phyloP scores from a whole-genome alignment of 2,329 filamentous ascomycete species.

The Ophiostoma triangulosporum region DNA sequence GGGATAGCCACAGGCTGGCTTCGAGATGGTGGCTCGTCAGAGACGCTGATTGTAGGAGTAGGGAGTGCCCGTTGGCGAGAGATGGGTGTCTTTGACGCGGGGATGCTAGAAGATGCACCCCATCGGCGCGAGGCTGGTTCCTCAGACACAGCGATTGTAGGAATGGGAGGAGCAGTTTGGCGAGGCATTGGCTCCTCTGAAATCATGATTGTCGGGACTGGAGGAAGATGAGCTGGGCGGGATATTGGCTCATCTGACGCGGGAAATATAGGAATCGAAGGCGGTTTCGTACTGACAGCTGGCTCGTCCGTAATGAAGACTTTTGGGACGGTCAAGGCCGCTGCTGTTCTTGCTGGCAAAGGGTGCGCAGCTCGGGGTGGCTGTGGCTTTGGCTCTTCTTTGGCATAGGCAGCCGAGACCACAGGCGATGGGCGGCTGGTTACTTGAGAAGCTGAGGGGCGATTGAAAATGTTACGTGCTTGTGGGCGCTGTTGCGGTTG shows the following conservation, averaged over 20 bases:
- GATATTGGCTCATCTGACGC: conserved; percentile 21
- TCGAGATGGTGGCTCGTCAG: neutral
- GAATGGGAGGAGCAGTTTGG: neutral
- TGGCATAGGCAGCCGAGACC: conserved; percentile 18
- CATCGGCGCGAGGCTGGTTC: neutral
- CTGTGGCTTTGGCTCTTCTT: neutral
- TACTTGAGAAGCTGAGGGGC: conserved; percentile 31
- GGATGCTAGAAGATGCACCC: neutral
- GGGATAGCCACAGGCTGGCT: conserved; percentile 23
- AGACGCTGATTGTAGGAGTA: neutral
- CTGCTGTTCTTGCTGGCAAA: neutral
- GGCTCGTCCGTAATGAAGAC: conserved; percentile 1
- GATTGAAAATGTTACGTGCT: conserved; percentile 17
- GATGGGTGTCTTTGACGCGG: neutral
- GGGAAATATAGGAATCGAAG: conserved; percentile 22
- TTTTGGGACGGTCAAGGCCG: conserved; percentile 4
- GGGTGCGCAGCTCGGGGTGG: neutral
- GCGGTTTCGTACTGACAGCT: conserved; percentile 9
- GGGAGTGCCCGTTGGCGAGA: conserved; percentile 9
- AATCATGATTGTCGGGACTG: conserved; percentile 27
- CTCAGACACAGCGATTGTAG: neutral
- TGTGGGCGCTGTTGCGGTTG: conserved; percentile 22
- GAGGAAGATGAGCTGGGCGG: conserved; percentile 16
- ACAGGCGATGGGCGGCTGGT: conserved; percentile 21
- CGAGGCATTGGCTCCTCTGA: neutral